A percentile compares a stretch with the other conserved stretches of the same genome.
Conservation (phyloP, 2,329 filamentous ascomycete genomes). For the Colletotrichum cereale region DNA sequence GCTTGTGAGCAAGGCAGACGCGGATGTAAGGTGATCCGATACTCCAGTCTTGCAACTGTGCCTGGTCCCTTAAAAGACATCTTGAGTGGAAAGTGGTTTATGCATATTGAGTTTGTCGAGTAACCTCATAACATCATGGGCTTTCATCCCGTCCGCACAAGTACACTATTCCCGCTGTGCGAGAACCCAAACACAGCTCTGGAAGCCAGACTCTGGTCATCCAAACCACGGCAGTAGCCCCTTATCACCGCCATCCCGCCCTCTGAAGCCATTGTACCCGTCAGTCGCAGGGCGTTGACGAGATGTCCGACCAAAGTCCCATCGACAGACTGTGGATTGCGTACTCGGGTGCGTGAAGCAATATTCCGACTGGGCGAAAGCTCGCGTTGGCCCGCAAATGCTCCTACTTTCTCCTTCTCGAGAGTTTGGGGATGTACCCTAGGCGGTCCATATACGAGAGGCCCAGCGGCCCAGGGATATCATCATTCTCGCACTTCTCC, state of each 20-base stretch:
- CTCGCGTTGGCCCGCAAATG: background rate
- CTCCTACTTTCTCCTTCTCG: too few species aligned
- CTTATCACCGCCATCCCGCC: accelerated
- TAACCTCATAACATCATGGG: background rate
- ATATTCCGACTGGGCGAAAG: background rate
- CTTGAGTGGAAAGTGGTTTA: background rate
- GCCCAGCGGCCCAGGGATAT: background rate
- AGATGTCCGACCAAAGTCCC: background rate
- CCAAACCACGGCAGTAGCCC: too few species aligned
- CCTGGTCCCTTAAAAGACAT: background rate
- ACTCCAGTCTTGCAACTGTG: background rate
- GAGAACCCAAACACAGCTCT: background rate
- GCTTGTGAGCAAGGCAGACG: background rate
- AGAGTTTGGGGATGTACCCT: too few species aligned
- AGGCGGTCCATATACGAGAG: too few species aligned
- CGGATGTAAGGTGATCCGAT: background rate
- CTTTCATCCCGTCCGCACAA: background rate
- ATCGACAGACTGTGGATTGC: background rate
- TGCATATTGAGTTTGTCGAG: too few species aligned
- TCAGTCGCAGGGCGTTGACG: background rate
- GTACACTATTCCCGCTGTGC: background rate
- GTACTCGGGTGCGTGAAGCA: background rate
- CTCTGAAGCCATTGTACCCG: background rate
- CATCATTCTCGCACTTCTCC: background rate
- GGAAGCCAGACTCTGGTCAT: background rate